Conservation (phyloP, 2,329 filamentous ascomycete species). For the Cercospora sesami region DNA sequence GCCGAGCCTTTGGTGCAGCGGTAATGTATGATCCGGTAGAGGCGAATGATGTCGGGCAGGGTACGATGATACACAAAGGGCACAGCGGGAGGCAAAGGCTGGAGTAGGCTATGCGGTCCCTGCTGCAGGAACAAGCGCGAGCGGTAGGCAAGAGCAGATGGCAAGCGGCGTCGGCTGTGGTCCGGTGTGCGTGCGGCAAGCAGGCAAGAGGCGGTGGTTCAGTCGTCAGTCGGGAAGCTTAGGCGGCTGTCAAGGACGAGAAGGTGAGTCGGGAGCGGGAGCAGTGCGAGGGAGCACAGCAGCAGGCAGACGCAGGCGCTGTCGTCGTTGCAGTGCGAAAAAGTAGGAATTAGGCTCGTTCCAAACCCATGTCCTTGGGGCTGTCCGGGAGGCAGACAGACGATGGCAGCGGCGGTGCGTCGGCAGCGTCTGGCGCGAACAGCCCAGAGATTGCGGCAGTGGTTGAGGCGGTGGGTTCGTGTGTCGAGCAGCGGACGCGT, state of each 20-base stretch:
- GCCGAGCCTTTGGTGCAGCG: slow-evolving; percentile 8
- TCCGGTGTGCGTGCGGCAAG: not conserved
- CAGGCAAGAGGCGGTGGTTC: not conserved
- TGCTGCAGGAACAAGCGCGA: slow-evolving; percentile 11
- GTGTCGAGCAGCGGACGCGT: not conserved
- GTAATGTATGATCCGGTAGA: not conserved
- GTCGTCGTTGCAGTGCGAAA: not conserved
- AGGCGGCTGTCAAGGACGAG: not conserved
- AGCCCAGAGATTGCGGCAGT: not conserved
- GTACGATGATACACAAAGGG: not conserved
- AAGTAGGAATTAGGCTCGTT: slow-evolving; percentile 5
- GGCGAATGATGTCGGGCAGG: slow-evolving; percentile 4
- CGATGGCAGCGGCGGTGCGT: not conserved
- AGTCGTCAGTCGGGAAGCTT: not conserved
- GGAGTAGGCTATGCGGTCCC: slow-evolving; percentile 8
- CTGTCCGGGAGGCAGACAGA: not conserved
- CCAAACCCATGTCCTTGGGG: slow-evolving; percentile 10
- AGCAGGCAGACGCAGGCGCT: not conserved
- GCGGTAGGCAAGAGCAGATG: not conserved
- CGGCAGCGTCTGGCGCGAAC: not conserved
- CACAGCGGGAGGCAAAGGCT: slow-evolving; percentile 5
- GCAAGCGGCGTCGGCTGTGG: not conserved
- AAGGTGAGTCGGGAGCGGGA: not conserved
- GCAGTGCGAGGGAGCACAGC: not conserved
- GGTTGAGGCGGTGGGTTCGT: not conserved